phyloP scores from a whole-genome alignment of 1,284 basidiomycete genomes.

The Microbotryum lychnidis-dioicae region DNA sequence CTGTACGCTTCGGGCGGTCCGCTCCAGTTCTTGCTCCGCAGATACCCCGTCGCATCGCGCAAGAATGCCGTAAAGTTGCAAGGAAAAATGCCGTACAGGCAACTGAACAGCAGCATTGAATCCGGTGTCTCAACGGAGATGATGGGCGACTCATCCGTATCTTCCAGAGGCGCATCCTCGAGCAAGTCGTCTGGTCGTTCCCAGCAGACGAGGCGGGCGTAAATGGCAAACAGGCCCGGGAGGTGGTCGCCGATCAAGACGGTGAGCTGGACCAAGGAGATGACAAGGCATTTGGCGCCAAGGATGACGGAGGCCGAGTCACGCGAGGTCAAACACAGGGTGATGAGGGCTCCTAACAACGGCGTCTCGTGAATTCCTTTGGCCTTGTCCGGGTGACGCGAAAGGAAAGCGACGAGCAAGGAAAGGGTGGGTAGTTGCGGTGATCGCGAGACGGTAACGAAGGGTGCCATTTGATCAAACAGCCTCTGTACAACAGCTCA shows the following conservation, averaged over 20 bases:
- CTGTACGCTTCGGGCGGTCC: constrained; percentile 59
- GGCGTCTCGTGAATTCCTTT: constrained; percentile 23
- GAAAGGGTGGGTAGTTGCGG: constrained; percentile 19
- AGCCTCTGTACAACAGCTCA: constrained; percentile 7
- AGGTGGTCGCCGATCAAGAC: constrained; percentile 25
- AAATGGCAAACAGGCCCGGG: constrained; percentile 13
- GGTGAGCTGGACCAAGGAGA: constrained; percentile 25
- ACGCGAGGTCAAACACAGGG: constrained; percentile 6
- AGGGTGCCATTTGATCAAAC: constrained; percentile 13
- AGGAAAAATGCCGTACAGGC: constrained; percentile 79
- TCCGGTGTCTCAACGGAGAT: constrained; percentile 28
- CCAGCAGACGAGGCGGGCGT: constrained; percentile 24
- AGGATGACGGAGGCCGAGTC: constrained; percentile 13
- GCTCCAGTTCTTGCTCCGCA: constrained; percentile 48
- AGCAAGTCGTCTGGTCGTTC: background rate
- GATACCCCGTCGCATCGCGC: constrained; percentile 55
- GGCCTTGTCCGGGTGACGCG: constrained; percentile 22
- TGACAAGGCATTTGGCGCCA: constrained; percentile 18
- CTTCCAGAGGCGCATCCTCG: background rate
- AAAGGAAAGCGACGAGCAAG: constrained; percentile 22
- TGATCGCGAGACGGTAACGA: constrained; percentile 2
- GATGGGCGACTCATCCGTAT: background rate
- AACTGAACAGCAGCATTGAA: constrained; percentile 51
- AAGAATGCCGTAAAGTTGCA: constrained; percentile 71
- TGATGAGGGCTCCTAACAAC: constrained; percentile 15